Evolutionary conservation across 805 yeast genomes (phyloP).

Genomic region (Lachancea dasiensis): DNA sequence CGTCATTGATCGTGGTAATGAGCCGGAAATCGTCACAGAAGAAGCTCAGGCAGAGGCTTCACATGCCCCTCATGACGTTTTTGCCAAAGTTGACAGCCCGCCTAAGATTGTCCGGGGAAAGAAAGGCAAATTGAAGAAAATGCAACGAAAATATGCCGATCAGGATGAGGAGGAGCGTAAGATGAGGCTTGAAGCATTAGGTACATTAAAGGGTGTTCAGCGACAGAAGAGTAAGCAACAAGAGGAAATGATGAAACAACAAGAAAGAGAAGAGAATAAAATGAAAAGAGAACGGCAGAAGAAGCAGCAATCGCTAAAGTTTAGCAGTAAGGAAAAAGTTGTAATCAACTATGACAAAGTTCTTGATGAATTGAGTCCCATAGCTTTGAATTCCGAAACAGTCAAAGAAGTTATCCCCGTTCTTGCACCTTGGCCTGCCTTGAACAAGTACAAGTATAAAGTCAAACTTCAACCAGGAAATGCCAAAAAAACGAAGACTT

Average conservation of each 20-base stretch:
- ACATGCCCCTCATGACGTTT: background rate
- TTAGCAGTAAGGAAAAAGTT: slow-evolving; percentile 35
- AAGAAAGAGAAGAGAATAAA: slow-evolving; percentile 31
- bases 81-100: background rate
- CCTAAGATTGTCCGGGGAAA: slow-evolving; percentile 66
- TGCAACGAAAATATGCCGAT: slow-evolving; percentile 74
- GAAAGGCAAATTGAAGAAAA: slow-evolving; percentile 76
- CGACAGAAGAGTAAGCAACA: slow-evolving; percentile 34
- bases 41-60: too few species aligned
- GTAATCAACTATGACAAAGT: slow-evolving; percentile 41
- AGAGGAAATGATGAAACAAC: slow-evolving; percentile 32
- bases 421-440: slow-evolving; percentile 88
- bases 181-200: slow-evolving; percentile 72
- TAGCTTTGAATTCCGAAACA: slow-evolving; percentile 39
- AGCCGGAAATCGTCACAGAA: background rate
- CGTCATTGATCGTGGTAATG: background rate
- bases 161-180: slow-evolving; percentile 87
- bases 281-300: slow-evolving; percentile 35
- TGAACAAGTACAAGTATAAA: slow-evolving; percentile 70
- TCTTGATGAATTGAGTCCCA: slow-evolving; percentile 33
- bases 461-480: slow-evolving; percentile 74
- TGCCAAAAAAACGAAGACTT: slow-evolving; percentile 82
- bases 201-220: slow-evolving; percentile 62
- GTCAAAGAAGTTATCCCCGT: slow-evolving; percentile 68
- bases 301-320: slow-evolving; percentile 33